Evolutionary conservation across 2,329 filamentous ascomycete species (phyloP), one percentile per base, ranked within the genome.

Genomic region (Leptographium flavum): DNA sequence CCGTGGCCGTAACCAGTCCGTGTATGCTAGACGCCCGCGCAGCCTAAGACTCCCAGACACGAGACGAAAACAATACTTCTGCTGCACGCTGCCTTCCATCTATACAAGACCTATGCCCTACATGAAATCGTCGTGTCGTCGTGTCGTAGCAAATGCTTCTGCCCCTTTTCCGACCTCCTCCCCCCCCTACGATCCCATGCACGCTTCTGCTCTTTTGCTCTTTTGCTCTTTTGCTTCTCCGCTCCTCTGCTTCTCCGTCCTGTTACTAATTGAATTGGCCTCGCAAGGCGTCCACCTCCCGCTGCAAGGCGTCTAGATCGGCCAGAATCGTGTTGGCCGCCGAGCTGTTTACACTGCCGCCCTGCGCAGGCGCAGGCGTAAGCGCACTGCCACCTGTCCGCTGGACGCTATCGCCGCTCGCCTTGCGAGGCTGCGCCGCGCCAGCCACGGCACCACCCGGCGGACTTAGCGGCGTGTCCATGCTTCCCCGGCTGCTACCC

Each of bases 241-340:
- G n/a, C 9, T 9, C 21, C 33, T 32, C 15, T 28, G 5, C 21
- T 21, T n/a, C n/a, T n/a, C n/a, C 37, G 4, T 27, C 32, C 7
- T 28, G 11, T n/a, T 17, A 36, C 36, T 40, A 40, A 2, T 14
- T 22, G 28, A 45, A 50, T 41, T 49, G 49, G 8, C 63, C 68
- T 54, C 73, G 65, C 38, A 82, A 56, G 4, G 75, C 81, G 61
- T 90, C 83, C 33, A 90, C 83, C 56, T 90, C 84, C 56, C 73
- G 73, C 61, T 86, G 83, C 50, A 90, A 61, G 21, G 78, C 77
- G 39, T 76, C 73, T 45, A 90, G 61, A 57, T 88, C 82, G 1
- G 81, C 81, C 52, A 90, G 60, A 48, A 88, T 85, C 55, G 83
- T 74, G 36, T 61, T 60, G 1, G 65, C 62, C 43, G 63, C 61